phyloP scores from a whole-genome alignment of 805 yeast species.

The Torulaspora indica region DNA sequence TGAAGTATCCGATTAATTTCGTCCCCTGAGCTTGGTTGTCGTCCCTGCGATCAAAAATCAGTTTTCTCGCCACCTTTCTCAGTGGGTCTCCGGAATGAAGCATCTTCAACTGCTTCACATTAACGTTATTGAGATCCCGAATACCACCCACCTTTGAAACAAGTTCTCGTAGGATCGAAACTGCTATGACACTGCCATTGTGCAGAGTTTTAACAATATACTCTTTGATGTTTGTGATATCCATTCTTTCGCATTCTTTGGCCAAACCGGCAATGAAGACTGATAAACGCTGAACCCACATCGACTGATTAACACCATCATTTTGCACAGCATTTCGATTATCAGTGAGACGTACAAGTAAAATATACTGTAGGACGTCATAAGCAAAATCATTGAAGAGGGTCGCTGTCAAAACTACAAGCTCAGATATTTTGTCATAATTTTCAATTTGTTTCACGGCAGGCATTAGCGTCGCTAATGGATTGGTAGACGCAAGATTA shows the following conservation, averaged over 20 bases:
- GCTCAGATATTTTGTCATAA: constrained; percentile 76
- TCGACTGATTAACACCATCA: constrained; percentile 75
- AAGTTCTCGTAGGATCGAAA: constrained; percentile 63
- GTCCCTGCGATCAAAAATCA: constrained; percentile 51
- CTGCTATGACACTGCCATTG: constrained; percentile 51
- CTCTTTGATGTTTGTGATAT: constrained; percentile 55
- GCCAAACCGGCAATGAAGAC: constrained; percentile 71
- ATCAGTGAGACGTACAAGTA: constrained; percentile 63
- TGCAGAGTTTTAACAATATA: constrained; percentile 62
- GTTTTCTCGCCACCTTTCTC: constrained; percentile 48
- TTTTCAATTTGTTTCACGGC: constrained; percentile 81
- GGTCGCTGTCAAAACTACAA: constrained; percentile 73
- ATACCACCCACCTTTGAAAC: constrained; percentile 75
- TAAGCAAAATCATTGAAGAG: constrained; percentile 74
- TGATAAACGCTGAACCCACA: constrained; percentile 83
- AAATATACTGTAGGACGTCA: constrained; percentile 75
- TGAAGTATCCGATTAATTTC: constrained; percentile 46
- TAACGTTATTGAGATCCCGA: constrained; percentile 61
- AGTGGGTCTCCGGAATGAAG: constrained; percentile 62
- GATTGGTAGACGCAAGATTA: constrained; percentile 67
- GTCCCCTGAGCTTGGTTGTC: constrained; percentile 45
- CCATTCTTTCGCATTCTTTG: constrained; percentile 50
- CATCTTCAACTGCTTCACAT: constrained; percentile 57
- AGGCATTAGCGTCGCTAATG: constrained; percentile 68
- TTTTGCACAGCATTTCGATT: constrained; percentile 64